These are phyloP conservation scores for Diphasiastrum complanatum DNA, from an alignment of 83 land plant species.

Conservation along the genomic window DNA sequence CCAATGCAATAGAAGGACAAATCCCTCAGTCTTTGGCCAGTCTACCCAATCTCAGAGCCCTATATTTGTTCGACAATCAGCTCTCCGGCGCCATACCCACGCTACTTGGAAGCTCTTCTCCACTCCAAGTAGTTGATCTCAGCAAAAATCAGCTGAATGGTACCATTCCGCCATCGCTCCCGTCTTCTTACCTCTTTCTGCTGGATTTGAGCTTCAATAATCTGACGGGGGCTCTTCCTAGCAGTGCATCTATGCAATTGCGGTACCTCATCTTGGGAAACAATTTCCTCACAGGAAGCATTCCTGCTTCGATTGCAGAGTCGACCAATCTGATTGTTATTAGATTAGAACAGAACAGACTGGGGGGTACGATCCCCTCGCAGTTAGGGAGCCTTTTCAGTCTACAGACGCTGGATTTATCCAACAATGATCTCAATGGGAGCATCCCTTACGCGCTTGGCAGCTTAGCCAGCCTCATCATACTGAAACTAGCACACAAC, in stretches of 20 bases:
- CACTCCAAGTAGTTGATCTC: constrained; percentile 65
- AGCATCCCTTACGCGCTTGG: not conserved
- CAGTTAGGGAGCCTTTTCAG: constrained; percentile 30
- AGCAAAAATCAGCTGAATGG: constrained; percentile 61
- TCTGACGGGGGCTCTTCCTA: constrained; percentile 50
- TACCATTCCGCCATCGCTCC: constrained; percentile 36
- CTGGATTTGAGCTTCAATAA: constrained; percentile 66
- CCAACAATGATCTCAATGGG: constrained; percentile 55
- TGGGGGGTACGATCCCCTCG: constrained; percentile 45
- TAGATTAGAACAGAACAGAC: constrained; percentile 32
- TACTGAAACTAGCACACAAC: not conserved
- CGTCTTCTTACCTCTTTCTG: constrained; percentile 41
- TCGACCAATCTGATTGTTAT: constrained; percentile 35
- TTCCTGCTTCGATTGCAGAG: constrained; percentile 40
- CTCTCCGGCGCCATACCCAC: constrained; percentile 69
- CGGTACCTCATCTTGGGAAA: constrained; percentile 33
- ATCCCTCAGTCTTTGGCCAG: constrained; percentile 56
- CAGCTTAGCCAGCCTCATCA: not conserved
- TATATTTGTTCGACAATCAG: constrained; percentile 66
- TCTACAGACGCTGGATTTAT: constrained; percentile 52
- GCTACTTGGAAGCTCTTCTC: constrained; percentile 45
- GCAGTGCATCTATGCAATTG: constrained; percentile 32
- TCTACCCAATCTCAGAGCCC: constrained; percentile 57
- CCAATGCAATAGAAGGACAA: constrained; percentile 51
- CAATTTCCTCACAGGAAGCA: constrained; percentile 35